Conservation (phyloP, 139 green algal species). For the Chlorella ohadii region DNA sequence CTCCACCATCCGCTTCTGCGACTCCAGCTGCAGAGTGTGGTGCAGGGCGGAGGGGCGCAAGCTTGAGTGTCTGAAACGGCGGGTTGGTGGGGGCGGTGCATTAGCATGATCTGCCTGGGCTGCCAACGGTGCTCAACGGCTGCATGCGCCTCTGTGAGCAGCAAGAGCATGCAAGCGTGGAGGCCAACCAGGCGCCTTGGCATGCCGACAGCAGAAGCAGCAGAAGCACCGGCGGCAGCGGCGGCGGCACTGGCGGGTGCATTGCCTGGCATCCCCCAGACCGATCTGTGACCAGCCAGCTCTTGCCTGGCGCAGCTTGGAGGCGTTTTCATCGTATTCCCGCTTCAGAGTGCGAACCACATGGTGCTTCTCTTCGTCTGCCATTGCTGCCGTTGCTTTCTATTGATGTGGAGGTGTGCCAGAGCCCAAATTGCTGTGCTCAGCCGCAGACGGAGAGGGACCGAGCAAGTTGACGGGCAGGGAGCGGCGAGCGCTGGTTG, state of each 20-base stretch:
- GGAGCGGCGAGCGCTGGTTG: too few relatives aligned
- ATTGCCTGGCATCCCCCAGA: neutral
- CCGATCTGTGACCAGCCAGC: too few relatives aligned
- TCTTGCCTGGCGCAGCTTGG: constrained; percentile 10
- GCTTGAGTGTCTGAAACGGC: too few relatives aligned
- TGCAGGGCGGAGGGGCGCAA: too few relatives aligned
- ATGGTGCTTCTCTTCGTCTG: constrained; percentile 35
- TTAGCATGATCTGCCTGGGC: too few relatives aligned
- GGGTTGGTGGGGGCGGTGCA: too few relatives aligned
- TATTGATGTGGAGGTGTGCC: too few relatives aligned
- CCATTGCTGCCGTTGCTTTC: neutral
- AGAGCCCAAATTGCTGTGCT: too few relatives aligned
- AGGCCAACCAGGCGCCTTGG: neutral
- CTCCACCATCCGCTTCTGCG: constrained; percentile 24
- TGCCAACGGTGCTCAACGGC: too few relatives aligned
- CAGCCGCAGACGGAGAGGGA: too few relatives aligned
- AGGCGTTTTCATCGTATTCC: constrained; percentile 28
- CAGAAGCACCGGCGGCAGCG: neutral
- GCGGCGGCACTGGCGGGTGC: neutral
- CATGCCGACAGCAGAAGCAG: neutral
- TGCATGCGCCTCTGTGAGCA: too few relatives aligned
- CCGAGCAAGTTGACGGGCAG: too few relatives aligned
- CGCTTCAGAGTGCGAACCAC: constrained; percentile 10
- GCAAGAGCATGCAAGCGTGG: neutral
- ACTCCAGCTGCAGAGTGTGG: constrained; percentile 33